These are phyloP conservation scores for Sugiyamaella sp. DNA, from an alignment of 1,139 yeast genomes.

Conservation along the genomic window DNA sequence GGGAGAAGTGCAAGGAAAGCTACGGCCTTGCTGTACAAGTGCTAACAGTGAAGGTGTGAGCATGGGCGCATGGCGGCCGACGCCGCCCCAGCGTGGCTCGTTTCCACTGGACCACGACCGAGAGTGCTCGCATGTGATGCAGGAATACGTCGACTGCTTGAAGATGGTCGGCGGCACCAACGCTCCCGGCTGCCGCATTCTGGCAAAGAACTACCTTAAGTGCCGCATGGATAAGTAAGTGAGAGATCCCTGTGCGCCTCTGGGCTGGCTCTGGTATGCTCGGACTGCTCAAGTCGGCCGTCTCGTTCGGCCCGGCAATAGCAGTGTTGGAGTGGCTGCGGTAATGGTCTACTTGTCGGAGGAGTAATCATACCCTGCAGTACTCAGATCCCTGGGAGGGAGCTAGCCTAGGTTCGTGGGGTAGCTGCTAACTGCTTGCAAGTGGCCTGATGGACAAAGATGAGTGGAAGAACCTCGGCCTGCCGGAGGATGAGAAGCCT, in stretches of 20 bases:
- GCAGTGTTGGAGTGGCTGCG: too few species aligned
- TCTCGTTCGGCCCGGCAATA: too few species aligned
- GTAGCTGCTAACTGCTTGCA: neutral
- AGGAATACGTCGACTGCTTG: constrained; percentile 74
- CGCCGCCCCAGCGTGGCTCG: constrained; percentile 96
- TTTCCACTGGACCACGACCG: constrained; percentile 92
- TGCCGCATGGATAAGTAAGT: constrained; percentile 81
- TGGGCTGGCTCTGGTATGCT: neutral
- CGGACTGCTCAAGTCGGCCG: neutral
- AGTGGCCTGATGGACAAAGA: constrained; percentile 77
- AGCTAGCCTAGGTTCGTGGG: too few species aligned
- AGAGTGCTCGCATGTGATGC: constrained; percentile 80
- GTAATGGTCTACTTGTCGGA: too few species aligned
- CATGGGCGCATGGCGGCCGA: constrained; percentile 52
- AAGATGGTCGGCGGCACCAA: constrained; percentile 77
- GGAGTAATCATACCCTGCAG: too few species aligned
- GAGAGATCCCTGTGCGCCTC: neutral
- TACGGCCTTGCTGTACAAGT: too few species aligned
- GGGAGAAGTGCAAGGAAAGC: too few species aligned
- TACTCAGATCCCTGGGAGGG: too few species aligned
- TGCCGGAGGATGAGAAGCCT: constrained; percentile 60
- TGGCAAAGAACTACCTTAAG: constrained; percentile 78
- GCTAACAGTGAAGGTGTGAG: constrained; percentile 16
- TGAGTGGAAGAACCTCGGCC: constrained; percentile 80
- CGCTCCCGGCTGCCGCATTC: constrained; percentile 82